Evolutionary conservation across 1,284 basidiomycete genomes (phyloP).

Genomic region (Heterobasidion occidentale): DNA sequence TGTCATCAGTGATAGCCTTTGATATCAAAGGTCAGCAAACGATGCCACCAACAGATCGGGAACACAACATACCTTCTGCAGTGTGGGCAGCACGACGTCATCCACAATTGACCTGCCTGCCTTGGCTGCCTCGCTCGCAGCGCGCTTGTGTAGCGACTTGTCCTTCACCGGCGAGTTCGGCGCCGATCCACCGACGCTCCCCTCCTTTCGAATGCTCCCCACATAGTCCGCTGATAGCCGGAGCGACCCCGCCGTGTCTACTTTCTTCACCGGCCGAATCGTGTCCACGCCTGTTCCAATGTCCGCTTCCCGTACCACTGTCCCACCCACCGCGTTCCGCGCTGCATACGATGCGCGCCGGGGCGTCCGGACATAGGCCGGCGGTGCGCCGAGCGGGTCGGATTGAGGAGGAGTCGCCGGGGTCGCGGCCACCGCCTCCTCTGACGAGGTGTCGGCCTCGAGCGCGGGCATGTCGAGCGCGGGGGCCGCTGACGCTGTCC

Average conservation of each 20-base stretch:
- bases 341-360: slow-evolving; percentile 66
- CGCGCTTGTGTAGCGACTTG: slow-evolving; percentile 32
- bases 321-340: slow-evolving; percentile 62
- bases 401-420: slow-evolving; percentile 24
- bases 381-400: slow-evolving; percentile 25
- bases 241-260: slow-evolving; percentile 75
- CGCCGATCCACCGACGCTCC: slow-evolving; percentile 29
- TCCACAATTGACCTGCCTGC: slow-evolving; percentile 63
- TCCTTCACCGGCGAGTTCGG: slow-evolving; percentile 36
- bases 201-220: slow-evolving; percentile 56
- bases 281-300: slow-evolving; percentile 82
- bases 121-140: slow-evolving; percentile 36
- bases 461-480: slow-evolving; percentile 32
- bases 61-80: slow-evolving; percentile 51
- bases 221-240: slow-evolving; percentile 76
- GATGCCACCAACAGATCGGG: slow-evolving; percentile 32
- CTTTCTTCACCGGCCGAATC: slow-evolving; percentile 87
- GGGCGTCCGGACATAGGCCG: slow-evolving; percentile 33
- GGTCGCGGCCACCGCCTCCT: slow-evolving; percentile 24
- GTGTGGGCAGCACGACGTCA: slow-evolving; percentile 72
- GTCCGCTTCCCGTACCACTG: slow-evolving; percentile 73
- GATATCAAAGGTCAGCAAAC: slow-evolving; percentile 10
- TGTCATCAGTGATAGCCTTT: slow-evolving; percentile 75
- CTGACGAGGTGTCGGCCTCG: slow-evolving; percentile 27
- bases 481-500: slow-evolving; percentile 29